Conservation (phyloP, 2,329 filamentous ascomycete species). For the Tolypocladium endophyticum region DNA sequence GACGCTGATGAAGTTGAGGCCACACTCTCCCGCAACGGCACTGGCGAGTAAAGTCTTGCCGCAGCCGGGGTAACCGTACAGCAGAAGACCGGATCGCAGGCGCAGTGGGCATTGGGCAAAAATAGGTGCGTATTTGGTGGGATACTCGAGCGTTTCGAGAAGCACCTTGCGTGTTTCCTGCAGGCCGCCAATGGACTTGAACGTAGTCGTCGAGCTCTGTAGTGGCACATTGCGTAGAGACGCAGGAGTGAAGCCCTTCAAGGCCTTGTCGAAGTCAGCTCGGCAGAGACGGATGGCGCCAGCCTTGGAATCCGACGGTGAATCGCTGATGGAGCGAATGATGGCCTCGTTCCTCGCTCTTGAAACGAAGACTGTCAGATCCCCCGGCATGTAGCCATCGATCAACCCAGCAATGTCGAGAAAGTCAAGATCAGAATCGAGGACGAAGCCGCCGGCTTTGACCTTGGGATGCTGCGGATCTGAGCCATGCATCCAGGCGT, state of each 20-base stretch:
- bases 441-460: constrained; percentile 52
- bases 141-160: constrained; percentile 90
- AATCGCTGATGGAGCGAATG: constrained; percentile 63
- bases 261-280: constrained; percentile 70
- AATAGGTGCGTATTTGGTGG: constrained; percentile 94
- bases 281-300: constrained; percentile 52
- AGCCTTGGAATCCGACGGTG: constrained; percentile 33
- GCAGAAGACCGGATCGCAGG: constrained; percentile 81
- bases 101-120: constrained; percentile 92
- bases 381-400: constrained; percentile 96
- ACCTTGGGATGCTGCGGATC: constrained; percentile 32
- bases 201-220: constrained; percentile 86
- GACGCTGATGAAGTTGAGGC: constrained; percentile 95
- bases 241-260: constrained; percentile 89
- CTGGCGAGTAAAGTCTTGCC: constrained; percentile 94
- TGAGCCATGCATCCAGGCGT: constrained; percentile 67
- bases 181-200: constrained; percentile 83
- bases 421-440: constrained; percentile 74
- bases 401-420: constrained; percentile 88
- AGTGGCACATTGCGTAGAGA: constrained; percentile 90
- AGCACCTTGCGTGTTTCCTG: constrained; percentile 80
- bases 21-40: constrained; percentile 94
- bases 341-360: constrained; percentile 86
- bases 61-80: constrained; percentile 93
- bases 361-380: constrained; percentile 75